Conservation (phyloP, 768 basidiomycete species). For the Suillus cothurnatus region DNA sequence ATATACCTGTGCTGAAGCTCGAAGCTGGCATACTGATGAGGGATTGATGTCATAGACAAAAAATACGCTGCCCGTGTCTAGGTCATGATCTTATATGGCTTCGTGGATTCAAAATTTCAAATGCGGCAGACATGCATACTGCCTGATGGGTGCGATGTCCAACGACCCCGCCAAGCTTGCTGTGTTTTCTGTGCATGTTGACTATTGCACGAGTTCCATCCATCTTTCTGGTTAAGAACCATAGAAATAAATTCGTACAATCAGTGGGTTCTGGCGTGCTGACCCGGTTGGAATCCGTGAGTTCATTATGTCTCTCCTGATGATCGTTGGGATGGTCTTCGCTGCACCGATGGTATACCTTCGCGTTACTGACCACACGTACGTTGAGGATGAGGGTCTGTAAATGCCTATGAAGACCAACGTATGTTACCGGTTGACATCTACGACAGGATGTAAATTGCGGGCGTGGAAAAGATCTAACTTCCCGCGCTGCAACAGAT, state of each 20-base stretch:
- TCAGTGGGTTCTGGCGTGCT: slow-evolving; percentile 69
- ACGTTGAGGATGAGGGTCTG: slow-evolving; percentile 52
- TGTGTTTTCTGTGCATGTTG: slow-evolving; percentile 74
- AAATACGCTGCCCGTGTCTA: slow-evolving; percentile 55
- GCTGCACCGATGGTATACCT: slow-evolving; percentile 67
- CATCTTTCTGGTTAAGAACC: not conserved
- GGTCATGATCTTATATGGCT: slow-evolving; percentile 65
- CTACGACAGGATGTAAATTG: not conserved
- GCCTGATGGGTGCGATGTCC: slow-evolving; percentile 81
- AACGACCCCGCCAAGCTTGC: slow-evolving; percentile 70
- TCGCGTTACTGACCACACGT: slow-evolving; percentile 60
- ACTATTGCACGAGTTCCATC: not conserved
- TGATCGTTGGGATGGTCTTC: slow-evolving; percentile 60
- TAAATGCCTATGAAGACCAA: slow-evolving; percentile 29
- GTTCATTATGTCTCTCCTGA: slow-evolving; percentile 39
- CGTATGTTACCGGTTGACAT: not conserved
- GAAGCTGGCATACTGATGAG: slow-evolving; percentile 25
- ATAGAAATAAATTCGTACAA: slow-evolving; percentile 65
- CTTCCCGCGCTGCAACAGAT: not conserved
- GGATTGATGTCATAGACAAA: slow-evolving; percentile 58
- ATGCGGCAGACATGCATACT: slow-evolving; percentile 81
- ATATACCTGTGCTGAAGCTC: slow-evolving; percentile 58
- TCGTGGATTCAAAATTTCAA: slow-evolving; percentile 69
- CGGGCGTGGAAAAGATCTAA: not conserved
- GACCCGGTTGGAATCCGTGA: slow-evolving; percentile 62